These are phyloP conservation scores for Lipomyces sp. DNA, from an alignment of 805 yeast genomes.

Conservation along the genomic window DNA sequence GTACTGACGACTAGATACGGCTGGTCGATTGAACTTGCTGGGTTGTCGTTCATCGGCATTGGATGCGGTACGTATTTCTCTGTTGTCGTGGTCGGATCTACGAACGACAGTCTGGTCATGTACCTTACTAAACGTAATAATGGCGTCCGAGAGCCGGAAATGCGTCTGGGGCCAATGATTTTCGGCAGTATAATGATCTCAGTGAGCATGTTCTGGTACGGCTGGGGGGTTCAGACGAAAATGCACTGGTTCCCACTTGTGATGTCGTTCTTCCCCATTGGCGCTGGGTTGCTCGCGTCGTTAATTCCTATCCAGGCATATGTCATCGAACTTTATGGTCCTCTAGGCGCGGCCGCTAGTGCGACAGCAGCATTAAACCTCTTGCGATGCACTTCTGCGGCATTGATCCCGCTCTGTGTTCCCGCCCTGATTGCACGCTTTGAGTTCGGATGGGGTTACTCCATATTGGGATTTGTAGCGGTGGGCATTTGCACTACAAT, in stretches of 20 bases:
- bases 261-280: conserved; percentile 29
- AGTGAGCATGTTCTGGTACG: conserved; percentile 54
- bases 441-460: conserved; percentile 37
- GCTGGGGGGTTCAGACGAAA: conserved; percentile 32
- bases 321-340: conserved; percentile 33
- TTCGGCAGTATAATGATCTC: conserved; percentile 55
- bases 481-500: conserved; percentile 26
- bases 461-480: conserved; percentile 30
- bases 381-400: conserved; percentile 34
- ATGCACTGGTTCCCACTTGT: conserved; percentile 31
- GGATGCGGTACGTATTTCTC: conserved; percentile 57
- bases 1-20: conserved; percentile 56
- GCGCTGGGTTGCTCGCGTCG: conserved; percentile 31
- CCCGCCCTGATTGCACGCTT: conserved; percentile 22
- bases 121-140: conserved; percentile 29
- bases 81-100: conserved; percentile 53
- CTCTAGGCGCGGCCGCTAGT: conserved; percentile 34
- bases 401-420: conserved; percentile 31
- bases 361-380: conserved; percentile 36
- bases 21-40: conserved; percentile 61
- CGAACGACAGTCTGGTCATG: conserved; percentile 29
- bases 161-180: conserved; percentile 57
- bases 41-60: conserved; percentile 64
- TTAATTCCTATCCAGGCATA: conserved; percentile 36
- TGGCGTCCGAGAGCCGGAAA: conserved; percentile 52